Base-by-base conservation (phyloP, 2,329 filamentous ascomycete genomes). In the Ascochyta clinopodiicola region DNA sequence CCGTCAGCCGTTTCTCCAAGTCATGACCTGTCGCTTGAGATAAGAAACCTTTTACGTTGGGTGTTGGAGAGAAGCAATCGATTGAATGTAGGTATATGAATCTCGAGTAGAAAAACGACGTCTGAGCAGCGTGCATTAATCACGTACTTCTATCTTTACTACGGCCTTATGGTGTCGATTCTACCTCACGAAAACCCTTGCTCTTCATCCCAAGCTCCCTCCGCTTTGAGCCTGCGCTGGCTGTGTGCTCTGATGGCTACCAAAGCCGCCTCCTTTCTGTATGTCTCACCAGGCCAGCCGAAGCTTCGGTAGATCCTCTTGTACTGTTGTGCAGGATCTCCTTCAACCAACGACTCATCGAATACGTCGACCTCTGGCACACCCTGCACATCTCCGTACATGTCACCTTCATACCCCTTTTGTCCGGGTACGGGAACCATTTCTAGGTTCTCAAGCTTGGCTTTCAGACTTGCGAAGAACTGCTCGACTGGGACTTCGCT, bases 231-330 rank as follows among this genome's bases (percentile, higher is more conserved):
- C 22, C 37, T 50, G 25, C 49, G 25, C 27, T 12, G 2, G 27
- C n/a, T 37, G 27, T 34, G 27, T 12, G 13, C 49, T n/a, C 25
- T 6, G 7, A 52, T 40, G 3, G 49, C 50, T 27, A 31, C 36
- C 10, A 46, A 15, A 7, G 36, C 50, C 19, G 25, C 43, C 21
- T 53, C 50, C 37, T 53, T 53, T 15, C 37, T 45, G n/a, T 46
- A 47, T 6, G 17, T 7, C 2, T 36, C 29, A 12, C 31, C 29
- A 29, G 40, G 50, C 43, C 50, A 53, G 2, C 29, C 43, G 32
- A 45, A 44, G 19, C 21, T 24, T 6, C 29, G 21, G n/a, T 47
- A 53, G 4, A 53, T 47, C 21, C 12, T 36, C 15, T 39, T 46
- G 24, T 40, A 47, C 22, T 47, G 50, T 22, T 29, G 42, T 19